Base-by-base conservation (phyloP, 75 land plant species). In the Pseudotsuga menziesii region DNA sequence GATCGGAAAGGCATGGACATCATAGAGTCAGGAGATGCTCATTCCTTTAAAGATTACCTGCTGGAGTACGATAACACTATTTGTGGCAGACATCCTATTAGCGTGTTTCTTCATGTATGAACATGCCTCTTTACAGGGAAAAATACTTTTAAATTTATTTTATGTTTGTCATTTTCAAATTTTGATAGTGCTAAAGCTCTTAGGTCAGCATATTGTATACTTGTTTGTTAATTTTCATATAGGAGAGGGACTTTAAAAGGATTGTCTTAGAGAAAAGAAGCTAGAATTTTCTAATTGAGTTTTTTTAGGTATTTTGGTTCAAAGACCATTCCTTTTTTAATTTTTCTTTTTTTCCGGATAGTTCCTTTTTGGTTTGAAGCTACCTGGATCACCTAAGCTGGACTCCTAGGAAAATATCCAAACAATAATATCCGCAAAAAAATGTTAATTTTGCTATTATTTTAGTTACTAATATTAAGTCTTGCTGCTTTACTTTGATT, bases 51-150 rank as follows among this genome's bases (percentile, higher is more conserved):
- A 76, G 36, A 83, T 12, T 97, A 97, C 48, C 74, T 97, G 44
- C 41, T 20, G 75, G 86, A 97, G 78, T 94, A 74, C 79, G 98
- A 94, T 16, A 97, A 97, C 82, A 97, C 98, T 11, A 97, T 97
- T 44, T 97, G 95, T 73, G 99, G 99, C 20, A 92, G 94, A 15
- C 99, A 97, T 85, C 99, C 99, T 12, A 97, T 97, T 60, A 88
- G 92, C 60, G 95, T 97, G 72, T 94, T 97, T 77, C 93, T 97
- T 20, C 95, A 97, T 89, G 99, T 94, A 89, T 83, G 84, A 81
- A 36, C 63, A 58, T 48, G 17, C n/a, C 25, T 36, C 25, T 69
- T 67, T 17, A 60, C 41, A 39, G 41, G 41, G 4, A 39, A 39
- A 39, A 39, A 39, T 20, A 17, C 11, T 35, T 36, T 61, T 16